Evolutionary conservation across 1,284 basidiomycete genomes (phyloP), one percentile per base, ranked within the genome.

Genomic region (Papiliotrema laurentii): DNA sequence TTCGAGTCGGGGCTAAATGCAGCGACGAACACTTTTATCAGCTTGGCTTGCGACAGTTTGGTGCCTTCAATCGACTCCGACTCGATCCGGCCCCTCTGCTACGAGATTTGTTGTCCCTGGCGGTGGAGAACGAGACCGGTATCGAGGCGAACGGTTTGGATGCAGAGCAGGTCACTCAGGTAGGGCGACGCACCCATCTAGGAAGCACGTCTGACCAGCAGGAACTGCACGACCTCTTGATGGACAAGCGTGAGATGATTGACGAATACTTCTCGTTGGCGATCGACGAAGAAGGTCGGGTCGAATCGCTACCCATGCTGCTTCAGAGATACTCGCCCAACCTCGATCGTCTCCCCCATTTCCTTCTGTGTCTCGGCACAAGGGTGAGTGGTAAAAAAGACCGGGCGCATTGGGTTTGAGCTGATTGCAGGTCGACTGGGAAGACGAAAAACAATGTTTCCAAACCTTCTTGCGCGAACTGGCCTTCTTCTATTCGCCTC

Each of bases 21-120:
- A 94, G 90, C 0, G 90, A 96, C 61, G 92, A 97, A 60, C 80
- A 97, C 37, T 96, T 97, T 63, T 98, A 97, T 69, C 96, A 98
- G 67, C 80, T 98, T 1, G 88, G 84, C 2, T 73, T 98, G 39
- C 79, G 89, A 18, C 94, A 98, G 68, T 99, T 98, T 64, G 91
- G 93, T 0, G 82, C 86, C 54, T 81, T 88, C 53, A 79, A 81
- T 45, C 79, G 83, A 9, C 72, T 97, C 40, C 83, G 82, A 47
- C 78, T 98, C 3, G 83, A 93, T 35, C 94, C 96, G 0, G 77
- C 92, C 1, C 89, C 90, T 0, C 74, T 80, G 0, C 64, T 98
- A 4, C 78, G 78, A 2, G 81, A 81, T 9, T 77, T 98, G 38
- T 67, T 98, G 7, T 76, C 80, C 34, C 79, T 97, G 7, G 93